Evolutionary conservation across 2,329 filamentous ascomycete species (phyloP), one percentile per base, ranked within the genome.

Genomic region (Curvularia eragrostidis): DNA sequence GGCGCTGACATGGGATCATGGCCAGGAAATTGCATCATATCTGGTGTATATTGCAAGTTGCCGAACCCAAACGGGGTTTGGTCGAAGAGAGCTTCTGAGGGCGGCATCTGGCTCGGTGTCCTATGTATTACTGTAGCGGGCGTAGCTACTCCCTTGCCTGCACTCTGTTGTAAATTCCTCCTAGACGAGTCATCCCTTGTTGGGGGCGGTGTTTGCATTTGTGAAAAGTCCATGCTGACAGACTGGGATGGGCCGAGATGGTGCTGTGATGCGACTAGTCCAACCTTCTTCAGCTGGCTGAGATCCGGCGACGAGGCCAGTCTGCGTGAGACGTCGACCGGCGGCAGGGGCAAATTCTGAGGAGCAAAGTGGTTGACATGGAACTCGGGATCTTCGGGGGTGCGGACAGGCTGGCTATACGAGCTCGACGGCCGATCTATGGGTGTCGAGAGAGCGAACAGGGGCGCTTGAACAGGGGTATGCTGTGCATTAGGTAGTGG

Each of bases 331-430:
- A 84, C 83, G 65, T 87, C 84, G 69, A 88, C 85, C 30, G 86
- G 83, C 58, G 86, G 84, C 54, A 89, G 75, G 54, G 82, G 79
- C 52, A 85, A 75, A 68, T 78, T 83, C 66, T 82, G 81, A 42
- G 83, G 78, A 42, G 84, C 84, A 66, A 85, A 83, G 71, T 89
- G 84, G 65, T 86, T 87, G 67, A 82, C 84, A 85, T 89, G 86
- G 71, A 87, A 82, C 71, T 74, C 69, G 32, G 77, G 77, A 48
- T 79, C 77, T 57, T 78, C 71, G 18, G 75, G 76, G 6, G 67
- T 76, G 47, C 65, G 72, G 28, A 68, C 62, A 52, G 74, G 72
- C 47, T 69, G 69, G 57, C 69, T 77, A 44, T 75, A 72, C 24
- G 71, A 74, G 56, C 68, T 75, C 55, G 68, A 69, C 26, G 76